Evolutionary conservation across 2,329 filamentous ascomycete species (phyloP), one percentile per base, ranked within the genome.

Genomic region (Westerdykella ornata): DNA sequence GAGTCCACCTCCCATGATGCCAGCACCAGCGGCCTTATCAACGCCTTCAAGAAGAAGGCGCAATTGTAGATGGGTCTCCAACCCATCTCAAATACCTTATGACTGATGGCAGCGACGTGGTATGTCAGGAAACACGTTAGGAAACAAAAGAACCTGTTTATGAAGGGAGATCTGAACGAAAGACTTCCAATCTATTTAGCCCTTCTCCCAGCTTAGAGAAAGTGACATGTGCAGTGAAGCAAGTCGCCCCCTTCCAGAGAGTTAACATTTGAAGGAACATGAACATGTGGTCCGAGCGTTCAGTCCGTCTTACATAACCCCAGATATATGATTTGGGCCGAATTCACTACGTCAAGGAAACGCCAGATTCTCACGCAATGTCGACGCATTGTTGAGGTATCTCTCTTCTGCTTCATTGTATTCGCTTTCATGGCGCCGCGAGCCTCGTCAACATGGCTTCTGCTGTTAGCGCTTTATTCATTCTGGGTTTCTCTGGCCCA

Each of bases 21-120:
- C 48, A 92, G 85, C 58, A 98, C 92, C 9, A 87, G 82, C 49
- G 87, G 89, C 19, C 75, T 98, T 53, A 88, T 98, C 68, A 83
- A 83, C 46, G 87, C 86, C 8, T 98, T 96, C 75, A 95, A 95
- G 84, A 81, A 83, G 72, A 81, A 78, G 75, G 69, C 76, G 40
- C 69, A 57, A 42, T 56, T 60, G 55, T 63, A 58, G 45, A 44
- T 38, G 42, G 17, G 12, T 11, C 35, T 3, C 8, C 13, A 17
- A 7, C 18, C n/a, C 19, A n/a, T 17, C 9, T 9, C 7, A 36
- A 15, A 5, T 7, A 36, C n/a, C 7, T 36, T 33, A 33, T 13
- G 30, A 33, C 6, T 13, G 30, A 33, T 33, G 30, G 14, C 30
- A 17, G 30, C n/a, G 6, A 33, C 8, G n/a, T 33, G 13, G 16